Evolutionary conservation across 805 yeast species (phyloP).

Genomic region (Pichia phayaonensis): DNA sequence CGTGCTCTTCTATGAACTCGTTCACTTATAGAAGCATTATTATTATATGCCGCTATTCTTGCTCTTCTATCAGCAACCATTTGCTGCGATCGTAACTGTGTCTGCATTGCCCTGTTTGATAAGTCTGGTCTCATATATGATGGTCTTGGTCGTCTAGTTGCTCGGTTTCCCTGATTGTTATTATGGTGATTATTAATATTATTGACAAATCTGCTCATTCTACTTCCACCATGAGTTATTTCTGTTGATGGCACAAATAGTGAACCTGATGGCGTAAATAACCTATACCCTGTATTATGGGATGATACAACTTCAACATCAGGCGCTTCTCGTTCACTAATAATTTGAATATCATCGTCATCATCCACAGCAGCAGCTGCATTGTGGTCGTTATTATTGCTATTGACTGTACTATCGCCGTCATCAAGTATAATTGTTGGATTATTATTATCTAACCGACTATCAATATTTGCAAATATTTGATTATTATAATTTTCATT

Average conservation of each 20-base stretch:
- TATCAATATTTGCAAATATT: not conserved
- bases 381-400: not conserved
- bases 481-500: not conserved
- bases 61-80: conserved; percentile 1
- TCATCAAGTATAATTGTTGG: not conserved
- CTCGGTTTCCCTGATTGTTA: not conserved
- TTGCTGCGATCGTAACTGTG: not conserved
- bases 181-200: not conserved
- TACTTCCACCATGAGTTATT: conserved; percentile 1
- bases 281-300: not conserved
- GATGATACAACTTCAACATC: conserved; percentile 8
- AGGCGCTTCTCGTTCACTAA: conserved; percentile 18
- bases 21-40: not conserved
- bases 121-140: not conserved
- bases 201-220: not conserved
- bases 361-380: not conserved
- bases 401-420: not conserved
- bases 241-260: conserved; percentile 3
- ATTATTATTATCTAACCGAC: not conserved
- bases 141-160: not conserved
- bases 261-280: conserved; percentile 7
- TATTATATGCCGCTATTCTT: not conserved
- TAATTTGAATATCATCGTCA: conserved; percentile 20
- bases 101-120: not conserved
- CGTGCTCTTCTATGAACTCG: not conserved